phyloP scores from a whole-genome alignment of 352 stramenopile species.

The Paralagenidium karlingii region DNA sequence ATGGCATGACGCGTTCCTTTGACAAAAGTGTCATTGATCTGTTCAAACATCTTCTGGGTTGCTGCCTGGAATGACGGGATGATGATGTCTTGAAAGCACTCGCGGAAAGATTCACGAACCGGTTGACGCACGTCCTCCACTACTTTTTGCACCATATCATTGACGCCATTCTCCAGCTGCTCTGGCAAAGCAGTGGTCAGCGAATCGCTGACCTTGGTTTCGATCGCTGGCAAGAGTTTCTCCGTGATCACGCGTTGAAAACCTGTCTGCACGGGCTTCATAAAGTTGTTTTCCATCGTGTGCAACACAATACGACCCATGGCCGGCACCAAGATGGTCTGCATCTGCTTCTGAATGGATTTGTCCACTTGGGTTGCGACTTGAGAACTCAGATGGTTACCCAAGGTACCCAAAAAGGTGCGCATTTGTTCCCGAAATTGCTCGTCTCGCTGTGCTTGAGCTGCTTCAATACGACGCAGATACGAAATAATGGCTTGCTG shows the following conservation, averaged over 20 bases:
- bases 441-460: conserved; percentile 52
- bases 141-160: conserved; percentile 60
- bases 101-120: conserved; percentile 72
- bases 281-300: conserved; percentile 84
- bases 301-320: conserved; percentile 80
- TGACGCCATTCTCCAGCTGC: conserved; percentile 43
- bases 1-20: conserved; percentile 53
- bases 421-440: conserved; percentile 58
- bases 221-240: conserved; percentile 57
- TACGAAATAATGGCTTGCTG: conserved; percentile 40
- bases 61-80: conserved; percentile 79
- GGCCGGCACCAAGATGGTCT: conserved; percentile 64
- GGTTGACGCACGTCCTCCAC: conserved; percentile 70
- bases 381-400: conserved; percentile 20
- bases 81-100: conserved; percentile 79
- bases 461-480: conserved; percentile 59
- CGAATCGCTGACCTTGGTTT: conserved; percentile 54
- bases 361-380: conserved; percentile 58
- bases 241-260: conserved; percentile 69
- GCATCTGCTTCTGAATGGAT: conserved; percentile 72
- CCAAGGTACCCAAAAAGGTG: conserved; percentile 36
- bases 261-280: conserved; percentile 70
- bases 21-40: conserved; percentile 76
- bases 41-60: conserved; percentile 84
- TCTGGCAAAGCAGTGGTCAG: conserved; percentile 37